Conservation (phyloP, 2,329 filamentous ascomycete species). For the Xylariaceae sp. region DNA sequence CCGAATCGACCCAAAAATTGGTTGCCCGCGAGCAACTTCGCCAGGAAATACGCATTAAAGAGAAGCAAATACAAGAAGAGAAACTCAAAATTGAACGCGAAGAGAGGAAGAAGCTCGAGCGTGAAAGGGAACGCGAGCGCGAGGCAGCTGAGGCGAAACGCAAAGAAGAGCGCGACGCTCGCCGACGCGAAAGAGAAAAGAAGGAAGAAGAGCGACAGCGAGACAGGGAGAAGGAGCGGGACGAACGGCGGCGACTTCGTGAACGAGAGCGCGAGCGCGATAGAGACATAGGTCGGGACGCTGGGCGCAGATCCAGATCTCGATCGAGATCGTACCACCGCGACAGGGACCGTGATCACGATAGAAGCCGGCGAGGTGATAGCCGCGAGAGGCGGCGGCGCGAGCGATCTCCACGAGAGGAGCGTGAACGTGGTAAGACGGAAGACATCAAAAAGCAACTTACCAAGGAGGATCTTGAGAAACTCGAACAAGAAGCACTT, state of each 20-base stretch:
- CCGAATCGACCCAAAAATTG: conserved; percentile 57
- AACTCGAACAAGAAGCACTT: conserved; percentile 53
- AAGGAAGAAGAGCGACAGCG: conserved; percentile 34
- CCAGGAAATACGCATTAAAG: conserved; percentile 54
- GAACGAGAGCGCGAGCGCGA: conserved; percentile 36
- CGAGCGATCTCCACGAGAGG: conserved; percentile 34
- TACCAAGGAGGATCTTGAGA: conserved; percentile 53
- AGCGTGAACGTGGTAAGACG: conserved; percentile 34
- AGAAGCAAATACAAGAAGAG: conserved; percentile 57
- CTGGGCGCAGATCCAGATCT: conserved; percentile 32
- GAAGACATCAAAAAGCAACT: conserved; percentile 49
- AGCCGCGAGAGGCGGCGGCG: conserved; percentile 32
- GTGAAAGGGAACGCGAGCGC: conserved; percentile 44
- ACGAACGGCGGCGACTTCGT: conserved; percentile 45
- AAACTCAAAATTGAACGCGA: conserved; percentile 54
- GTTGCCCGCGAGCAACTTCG: conserved; percentile 57
- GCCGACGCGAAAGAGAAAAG: conserved; percentile 39
- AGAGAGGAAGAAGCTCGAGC: conserved; percentile 47
- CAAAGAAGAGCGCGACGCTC: conserved; percentile 46
- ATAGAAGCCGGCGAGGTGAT: conserved; percentile 32
- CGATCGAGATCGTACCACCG: conserved; percentile 32
- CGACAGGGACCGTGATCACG: conserved; percentile 34
- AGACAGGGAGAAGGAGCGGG: conserved; percentile 49
- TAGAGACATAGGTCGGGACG: conserved; percentile 25
- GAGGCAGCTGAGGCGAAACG: conserved; percentile 47